Base-by-base conservation (phyloP, 345 rosid species). In the Populus davidiana region DNA sequence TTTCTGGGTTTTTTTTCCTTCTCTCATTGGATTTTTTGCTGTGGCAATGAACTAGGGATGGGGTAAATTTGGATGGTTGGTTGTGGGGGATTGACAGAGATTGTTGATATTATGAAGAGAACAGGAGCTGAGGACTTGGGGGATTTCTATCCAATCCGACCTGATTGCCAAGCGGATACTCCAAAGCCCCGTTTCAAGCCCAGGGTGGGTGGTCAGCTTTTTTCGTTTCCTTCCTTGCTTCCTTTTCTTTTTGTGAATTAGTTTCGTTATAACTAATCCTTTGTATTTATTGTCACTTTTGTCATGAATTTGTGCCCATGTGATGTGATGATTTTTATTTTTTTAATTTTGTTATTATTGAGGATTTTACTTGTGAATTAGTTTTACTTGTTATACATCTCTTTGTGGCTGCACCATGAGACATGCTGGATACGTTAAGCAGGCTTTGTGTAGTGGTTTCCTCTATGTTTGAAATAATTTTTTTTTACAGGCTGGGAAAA, bases 161-260 rank as follows among this genome's bases (percentile, higher is more conserved):
- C 91, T 17, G 99, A 90, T 81, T 91, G 91, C 81, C 70, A 74
- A 80, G 80, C 90, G 8, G 91, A 89, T 17, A 86, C 87, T 71
- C 97, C 96, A 50, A 90, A 86, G 87, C 78, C 89, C 78, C 96
- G 93, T 64, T 95, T 93, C 76, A 93, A 80, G 86, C 84, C 90
- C 56, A 79, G 91, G 91, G 98, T 94, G 50, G 39, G 77, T 27
- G 39, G 77, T 27, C 71, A 5, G 36, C 49, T 38, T 41, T 49
- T 68, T 72, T 31, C 9, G 43, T 7, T 47, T 44, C 69, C 63
- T 56, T 5, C n/a, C 50, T 1, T 56, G 67, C 64, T 35, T 72
- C 16, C 27, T 44, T 21, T 25, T 69, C 18, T 41, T 71, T 44
- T 29, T 14, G 31, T 21, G 23, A 63, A 31, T 52, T 31, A 33